Conservation (phyloP, 2,329 filamentous ascomycete species). For the Fusarium haematococcum region DNA sequence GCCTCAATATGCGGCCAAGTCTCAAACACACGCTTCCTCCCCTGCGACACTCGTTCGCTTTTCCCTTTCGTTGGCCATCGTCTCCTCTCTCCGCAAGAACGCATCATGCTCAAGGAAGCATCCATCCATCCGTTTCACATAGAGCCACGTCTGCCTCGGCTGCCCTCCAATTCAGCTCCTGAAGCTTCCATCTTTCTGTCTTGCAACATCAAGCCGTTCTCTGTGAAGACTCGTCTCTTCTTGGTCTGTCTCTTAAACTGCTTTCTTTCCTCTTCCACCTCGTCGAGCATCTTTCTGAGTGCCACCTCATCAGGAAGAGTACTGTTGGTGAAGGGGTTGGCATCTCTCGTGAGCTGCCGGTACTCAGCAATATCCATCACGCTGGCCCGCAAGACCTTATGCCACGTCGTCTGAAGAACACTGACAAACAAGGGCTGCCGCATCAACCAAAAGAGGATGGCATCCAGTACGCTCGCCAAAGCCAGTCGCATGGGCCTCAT, state of each 20-base stretch:
- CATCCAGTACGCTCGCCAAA: conserved; percentile 48
- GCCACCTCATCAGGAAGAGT: conserved; percentile 30
- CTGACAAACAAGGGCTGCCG: conserved; percentile 38
- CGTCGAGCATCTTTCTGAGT: conserved; percentile 37
- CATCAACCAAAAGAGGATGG: conserved; percentile 44
- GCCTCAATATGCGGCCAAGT: conserved; percentile 1
- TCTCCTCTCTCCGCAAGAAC: neutral
- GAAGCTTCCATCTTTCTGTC: neutral
- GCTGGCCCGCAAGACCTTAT: conserved; percentile 37
- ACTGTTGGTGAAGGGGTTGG: conserved; percentile 18
- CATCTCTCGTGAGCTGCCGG: conserved; percentile 31
- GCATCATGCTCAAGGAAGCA: neutral
- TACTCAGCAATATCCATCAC: conserved; percentile 45
- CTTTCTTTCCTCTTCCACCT: neutral
- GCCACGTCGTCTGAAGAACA: conserved; percentile 44
- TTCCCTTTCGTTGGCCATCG: neutral
- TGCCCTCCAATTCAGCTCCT: neutral
- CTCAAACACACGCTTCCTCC: conserved; percentile 2
- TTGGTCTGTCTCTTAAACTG: neutral
- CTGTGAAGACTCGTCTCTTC: neutral
- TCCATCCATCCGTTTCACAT: conserved; percentile 16
- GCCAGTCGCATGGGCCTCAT: conserved; percentile 49
- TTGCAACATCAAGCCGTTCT: neutral
- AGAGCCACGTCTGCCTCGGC: conserved; percentile 32
- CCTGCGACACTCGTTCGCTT: neutral